These are phyloP conservation scores for Verticillium dahliae DNA, from an alignment of 2,329 filamentous ascomycete genomes.

Conservation along the genomic window DNA sequence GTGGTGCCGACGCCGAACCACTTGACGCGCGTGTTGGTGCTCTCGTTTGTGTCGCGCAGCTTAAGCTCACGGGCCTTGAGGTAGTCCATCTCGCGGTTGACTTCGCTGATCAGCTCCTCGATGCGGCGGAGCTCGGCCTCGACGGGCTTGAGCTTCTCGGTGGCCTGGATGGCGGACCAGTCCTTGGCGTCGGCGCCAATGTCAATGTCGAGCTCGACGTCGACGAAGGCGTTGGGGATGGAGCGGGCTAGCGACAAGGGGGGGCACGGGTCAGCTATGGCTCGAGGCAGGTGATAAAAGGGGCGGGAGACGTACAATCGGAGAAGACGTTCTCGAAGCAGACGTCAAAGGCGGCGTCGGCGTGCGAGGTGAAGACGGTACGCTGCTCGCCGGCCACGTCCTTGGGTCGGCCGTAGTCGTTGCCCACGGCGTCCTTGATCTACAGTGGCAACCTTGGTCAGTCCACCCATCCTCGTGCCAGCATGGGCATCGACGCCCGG, in stretches of 20 bases:
- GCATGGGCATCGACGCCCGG: not conserved
- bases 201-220: constrained; percentile 88
- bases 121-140: constrained; percentile 87
- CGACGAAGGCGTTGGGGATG: constrained; percentile 50
- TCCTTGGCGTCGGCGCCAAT: constrained; percentile 97
- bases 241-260: constrained; percentile 20
- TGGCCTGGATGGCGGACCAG: constrained; percentile 93
- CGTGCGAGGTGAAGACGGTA: constrained; percentile 88
- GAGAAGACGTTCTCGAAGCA: constrained; percentile 86
- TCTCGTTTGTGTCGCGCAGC: constrained; percentile 97
- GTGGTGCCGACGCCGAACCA: constrained; percentile 97
- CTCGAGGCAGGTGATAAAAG: not conserved
- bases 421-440: constrained; percentile 93
- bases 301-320: constrained; percentile 48
- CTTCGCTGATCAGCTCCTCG: constrained; percentile 82
- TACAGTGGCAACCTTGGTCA: constrained; percentile 28
- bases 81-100: constrained; percentile 95
- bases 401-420: constrained; percentile 88
- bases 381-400: constrained; percentile 88
- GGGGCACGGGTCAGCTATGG: constrained; percentile 8
- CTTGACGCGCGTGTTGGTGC: constrained; percentile 97
- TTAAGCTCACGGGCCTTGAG: constrained; percentile 85
- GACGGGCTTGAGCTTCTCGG: constrained; percentile 95
- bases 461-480: constrained; percentile 1
- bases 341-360: constrained; percentile 89